Percentiles rank a stretch among this genome's conserved stretches.
Evolutionary conservation across 1,284 basidiomycete species (phyloP).

Genomic region (Leccinum subatratum): DNA sequence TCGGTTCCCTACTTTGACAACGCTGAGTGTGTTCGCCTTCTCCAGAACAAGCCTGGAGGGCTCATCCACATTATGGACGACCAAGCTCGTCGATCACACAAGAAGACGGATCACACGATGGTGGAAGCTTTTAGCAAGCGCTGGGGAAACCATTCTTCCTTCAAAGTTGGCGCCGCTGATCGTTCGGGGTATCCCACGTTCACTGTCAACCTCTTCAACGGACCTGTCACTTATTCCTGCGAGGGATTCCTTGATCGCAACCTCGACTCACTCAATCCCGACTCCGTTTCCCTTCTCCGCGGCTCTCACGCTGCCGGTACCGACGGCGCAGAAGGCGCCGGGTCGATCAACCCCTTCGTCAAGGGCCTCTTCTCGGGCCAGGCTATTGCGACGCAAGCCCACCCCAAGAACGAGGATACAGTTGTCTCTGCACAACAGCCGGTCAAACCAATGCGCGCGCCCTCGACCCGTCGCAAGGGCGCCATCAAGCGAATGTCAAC

Average conservation of each 20-base stretch:
- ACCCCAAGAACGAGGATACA: neutral
- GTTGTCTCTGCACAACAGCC: constrained; percentile 63
- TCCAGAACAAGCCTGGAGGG: constrained; percentile 86
- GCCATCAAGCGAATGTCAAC: constrained; percentile 62
- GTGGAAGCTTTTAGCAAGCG: constrained; percentile 90
- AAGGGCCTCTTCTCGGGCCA: constrained; percentile 39
- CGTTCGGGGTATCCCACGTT: constrained; percentile 83
- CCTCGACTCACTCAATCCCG: constrained; percentile 83
- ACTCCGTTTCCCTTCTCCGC: constrained; percentile 88
- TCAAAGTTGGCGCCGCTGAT: constrained; percentile 75
- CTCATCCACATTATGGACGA: constrained; percentile 98
- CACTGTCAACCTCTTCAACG: constrained; percentile 89
- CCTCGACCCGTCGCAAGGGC: constrained; percentile 71
- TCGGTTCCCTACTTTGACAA: constrained; percentile 87
- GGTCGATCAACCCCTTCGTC: constrained; percentile 87
- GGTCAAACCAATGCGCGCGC: constrained; percentile 88
- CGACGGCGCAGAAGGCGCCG: constrained; percentile 57
- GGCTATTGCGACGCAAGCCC: neutral
- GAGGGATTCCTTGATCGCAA: constrained; percentile 89
- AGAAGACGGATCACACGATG: constrained; percentile 93
- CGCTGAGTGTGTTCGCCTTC: constrained; percentile 79
- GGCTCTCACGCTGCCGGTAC: constrained; percentile 44
- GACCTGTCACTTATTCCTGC: constrained; percentile 86
- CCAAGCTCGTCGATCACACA: constrained; percentile 79
- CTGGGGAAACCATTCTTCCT: constrained; percentile 89